phyloP scores from a whole-genome alignment of 257 asterid species.

The Knoxia roxburghii region DNA sequence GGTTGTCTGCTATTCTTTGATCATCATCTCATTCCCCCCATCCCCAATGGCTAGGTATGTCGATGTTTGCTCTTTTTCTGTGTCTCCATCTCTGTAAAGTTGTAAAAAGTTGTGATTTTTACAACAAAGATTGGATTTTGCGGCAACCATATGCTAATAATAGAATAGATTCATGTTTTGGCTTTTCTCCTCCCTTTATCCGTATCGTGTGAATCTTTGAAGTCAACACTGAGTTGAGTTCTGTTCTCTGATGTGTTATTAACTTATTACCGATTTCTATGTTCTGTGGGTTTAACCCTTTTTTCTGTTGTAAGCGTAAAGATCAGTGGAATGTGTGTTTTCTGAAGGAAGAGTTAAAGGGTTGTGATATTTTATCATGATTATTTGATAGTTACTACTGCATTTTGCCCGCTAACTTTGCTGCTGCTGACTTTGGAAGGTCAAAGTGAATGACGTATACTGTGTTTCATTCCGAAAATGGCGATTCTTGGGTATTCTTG shows the following conservation, averaged over 20 bases:
- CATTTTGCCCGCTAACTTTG: not conserved
- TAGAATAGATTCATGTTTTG: not conserved
- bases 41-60: conserved; percentile 48
- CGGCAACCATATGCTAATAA: conserved; percentile 2
- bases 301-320: not conserved
- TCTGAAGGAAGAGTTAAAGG: not conserved
- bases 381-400: not conserved
- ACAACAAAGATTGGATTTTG: conserved; percentile 19
- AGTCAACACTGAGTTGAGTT: conserved; percentile 23
- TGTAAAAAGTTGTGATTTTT: conserved; percentile 4
- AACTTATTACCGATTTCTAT: conserved; percentile 1
- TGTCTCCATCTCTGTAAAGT: not conserved
- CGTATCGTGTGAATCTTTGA: conserved; percentile 15
- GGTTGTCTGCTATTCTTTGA: conserved; percentile 3
- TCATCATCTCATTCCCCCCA: conserved; percentile 28
- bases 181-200: conserved; percentile 21
- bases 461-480: not conserved
- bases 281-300: not conserved
- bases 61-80: not conserved
- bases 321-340: not conserved
- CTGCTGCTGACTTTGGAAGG: not conserved
- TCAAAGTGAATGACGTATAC: not conserved
- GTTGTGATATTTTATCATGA: not conserved
- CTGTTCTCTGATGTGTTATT: conserved; percentile 9
- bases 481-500: not conserved